Conservation (phyloP, 306 rosid species). For the Phaseolus lunatus region DNA sequence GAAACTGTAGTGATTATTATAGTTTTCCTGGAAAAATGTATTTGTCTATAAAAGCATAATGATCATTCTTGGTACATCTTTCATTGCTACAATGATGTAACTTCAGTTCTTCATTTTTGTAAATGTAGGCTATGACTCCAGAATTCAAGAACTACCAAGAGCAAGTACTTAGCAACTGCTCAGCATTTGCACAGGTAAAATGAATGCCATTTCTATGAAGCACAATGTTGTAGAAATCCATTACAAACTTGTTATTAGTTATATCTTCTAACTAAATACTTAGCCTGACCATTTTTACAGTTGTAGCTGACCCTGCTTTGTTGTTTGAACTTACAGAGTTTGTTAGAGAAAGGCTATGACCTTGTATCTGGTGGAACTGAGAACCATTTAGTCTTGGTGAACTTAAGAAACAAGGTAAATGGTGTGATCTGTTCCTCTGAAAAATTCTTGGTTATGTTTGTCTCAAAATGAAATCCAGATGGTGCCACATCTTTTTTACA, state of each 20-base stretch:
- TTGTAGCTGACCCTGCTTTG: constrained; percentile 42
- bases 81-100: constrained; percentile 46
- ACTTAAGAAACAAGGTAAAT: constrained; percentile 84
- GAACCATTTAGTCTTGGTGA: constrained; percentile 87
- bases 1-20: constrained; percentile 18
- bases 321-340: constrained; percentile 69
- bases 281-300: constrained; percentile 29
- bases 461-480: constrained; percentile 19
- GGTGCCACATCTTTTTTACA: constrained; percentile 30
- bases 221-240: background rate
- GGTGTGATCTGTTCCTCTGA: constrained; percentile 40
- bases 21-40: constrained; percentile 32
- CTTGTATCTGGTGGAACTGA: constrained; percentile 98
- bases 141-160: constrained; percentile 91
- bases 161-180: constrained; percentile 81
- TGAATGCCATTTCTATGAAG: background rate
- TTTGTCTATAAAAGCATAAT: constrained; percentile 32
- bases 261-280: constrained; percentile 29
- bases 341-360: constrained; percentile 81
- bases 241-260: constrained; percentile 23
- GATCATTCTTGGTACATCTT: constrained; percentile 28
- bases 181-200: constrained; percentile 79
- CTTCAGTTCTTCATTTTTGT: constrained; percentile 36
- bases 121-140: constrained; percentile 73
- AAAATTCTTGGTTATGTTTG: constrained; percentile 26